Conservation (phyloP, 78 protist genomes). For the Mantamonas sphyraenae region DNA sequence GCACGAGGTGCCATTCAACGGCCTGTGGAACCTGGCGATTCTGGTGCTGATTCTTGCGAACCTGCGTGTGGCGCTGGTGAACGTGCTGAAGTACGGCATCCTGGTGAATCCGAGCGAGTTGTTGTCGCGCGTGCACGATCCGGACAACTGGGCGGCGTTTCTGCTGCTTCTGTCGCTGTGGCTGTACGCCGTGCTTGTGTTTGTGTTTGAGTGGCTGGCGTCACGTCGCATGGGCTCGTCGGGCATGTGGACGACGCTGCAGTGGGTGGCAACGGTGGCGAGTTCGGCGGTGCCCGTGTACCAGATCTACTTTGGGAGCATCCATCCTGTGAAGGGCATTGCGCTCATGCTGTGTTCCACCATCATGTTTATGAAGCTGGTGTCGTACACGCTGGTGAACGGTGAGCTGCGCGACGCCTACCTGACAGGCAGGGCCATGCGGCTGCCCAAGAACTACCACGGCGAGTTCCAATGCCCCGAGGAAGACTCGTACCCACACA, state of each 20-base stretch:
- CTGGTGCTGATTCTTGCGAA: conserved; percentile 7
- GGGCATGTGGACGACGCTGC: no score
- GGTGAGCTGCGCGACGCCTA: not conserved
- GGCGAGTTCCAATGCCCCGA: not conserved
- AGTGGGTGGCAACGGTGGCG: no score
- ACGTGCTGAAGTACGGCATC: conserved; percentile 10
- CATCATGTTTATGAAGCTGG: conserved; percentile 22
- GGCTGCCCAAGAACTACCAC: not conserved
- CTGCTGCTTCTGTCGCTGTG: not conserved
- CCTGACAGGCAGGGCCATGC: not conserved
- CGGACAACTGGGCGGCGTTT: not conserved
- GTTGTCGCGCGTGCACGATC: not conserved
- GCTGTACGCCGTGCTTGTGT: not conserved
- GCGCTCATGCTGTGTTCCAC: not conserved
- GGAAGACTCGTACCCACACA: conserved; percentile 39
- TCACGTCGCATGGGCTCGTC: no score
- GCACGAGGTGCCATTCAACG: no score
- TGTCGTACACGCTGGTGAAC: conserved; percentile 6
- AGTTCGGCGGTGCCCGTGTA: no score
- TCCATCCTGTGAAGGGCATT: not conserved
- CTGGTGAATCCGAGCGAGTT: not conserved
- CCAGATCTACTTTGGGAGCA: no score
- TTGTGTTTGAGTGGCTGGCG: not conserved
- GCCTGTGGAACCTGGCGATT: conserved; percentile 14
- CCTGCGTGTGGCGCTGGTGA: conserved; percentile 10